These are phyloP conservation scores for Mycena filopes DNA, from an alignment of 768 basidiomycete genomes.

Conservation along the genomic window DNA sequence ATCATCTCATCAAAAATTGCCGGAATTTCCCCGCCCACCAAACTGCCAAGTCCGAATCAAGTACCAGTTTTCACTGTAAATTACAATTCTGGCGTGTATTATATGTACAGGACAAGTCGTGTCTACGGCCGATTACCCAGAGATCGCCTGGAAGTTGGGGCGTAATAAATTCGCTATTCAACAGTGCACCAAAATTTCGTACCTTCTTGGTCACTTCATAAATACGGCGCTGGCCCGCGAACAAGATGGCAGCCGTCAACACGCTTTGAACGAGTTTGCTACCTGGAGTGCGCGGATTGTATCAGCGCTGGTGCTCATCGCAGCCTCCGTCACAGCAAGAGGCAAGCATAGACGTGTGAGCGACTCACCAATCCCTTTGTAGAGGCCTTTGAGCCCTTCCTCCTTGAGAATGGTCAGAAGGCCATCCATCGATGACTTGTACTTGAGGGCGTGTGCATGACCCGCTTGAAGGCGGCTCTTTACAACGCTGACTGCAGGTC, in stretches of 20 bases:
- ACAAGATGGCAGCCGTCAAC: constrained; percentile 93
- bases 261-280: constrained; percentile 94
- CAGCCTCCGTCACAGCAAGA: too few relatives aligned
- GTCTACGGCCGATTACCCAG: not conserved
- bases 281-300: too few relatives aligned
- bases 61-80: too few relatives aligned
- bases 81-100: not conserved
- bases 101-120: not conserved
- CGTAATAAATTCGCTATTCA: not conserved
- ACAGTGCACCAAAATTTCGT: constrained; percentile 4
- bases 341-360: too few relatives aligned
- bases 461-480: constrained; percentile 77
- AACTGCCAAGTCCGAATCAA: too few relatives aligned
- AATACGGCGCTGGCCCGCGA: constrained; percentile 87
- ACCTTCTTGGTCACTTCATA: constrained; percentile 76
- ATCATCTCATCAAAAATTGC: too few relatives aligned
- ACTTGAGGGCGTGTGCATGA: constrained; percentile 63
- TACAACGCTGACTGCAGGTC: constrained; percentile 54
- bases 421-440: constrained; percentile 74
- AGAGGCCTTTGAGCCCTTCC: constrained; percentile 77
- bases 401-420: constrained; percentile 69
- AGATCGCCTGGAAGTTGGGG: constrained; percentile 14
- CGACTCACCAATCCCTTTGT: constrained; percentile 82
- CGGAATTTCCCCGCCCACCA: too few relatives aligned
- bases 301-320: too few relatives aligned